Conservation (phyloP, 225 moss, liverwort and hornwort species). For the Marchantia polymorpha region DNA sequence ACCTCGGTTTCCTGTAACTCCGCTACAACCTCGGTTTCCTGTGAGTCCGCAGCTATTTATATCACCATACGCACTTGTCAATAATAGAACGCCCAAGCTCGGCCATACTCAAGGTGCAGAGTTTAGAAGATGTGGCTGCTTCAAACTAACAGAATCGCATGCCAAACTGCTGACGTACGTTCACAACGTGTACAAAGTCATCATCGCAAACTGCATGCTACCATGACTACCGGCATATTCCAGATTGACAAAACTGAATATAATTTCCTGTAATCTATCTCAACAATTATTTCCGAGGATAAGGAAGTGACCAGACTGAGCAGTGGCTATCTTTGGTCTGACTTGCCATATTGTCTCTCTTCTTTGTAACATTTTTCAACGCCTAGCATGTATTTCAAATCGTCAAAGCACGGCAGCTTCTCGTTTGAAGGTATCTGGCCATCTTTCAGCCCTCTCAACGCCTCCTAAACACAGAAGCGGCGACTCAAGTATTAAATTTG, state of each 20-base stretch:
- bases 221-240: background rate
- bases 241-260: too few relatives aligned
- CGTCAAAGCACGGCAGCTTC: slow-evolving; percentile 64
- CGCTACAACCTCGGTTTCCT: background rate
- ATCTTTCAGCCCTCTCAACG: slow-evolving; percentile 71
- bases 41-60: background rate
- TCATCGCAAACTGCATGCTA: background rate
- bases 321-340: too few relatives aligned
- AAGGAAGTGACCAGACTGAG: background rate
- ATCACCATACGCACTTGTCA: background rate
- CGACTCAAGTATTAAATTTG: too few relatives aligned
- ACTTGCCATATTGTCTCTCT: slow-evolving; percentile 56
- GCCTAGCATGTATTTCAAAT: slow-evolving; percentile 73
- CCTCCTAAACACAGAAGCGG: slow-evolving; percentile 52
- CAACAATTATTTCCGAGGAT: too few relatives aligned
- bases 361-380: slow-evolving; percentile 72
- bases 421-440: slow-evolving; percentile 81
- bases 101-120: background rate
- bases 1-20: slow-evolving; percentile 3
- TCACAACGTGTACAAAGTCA: background rate
- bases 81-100: background rate
- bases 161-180: background rate
- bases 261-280: too few relatives aligned
- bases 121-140: background rate
- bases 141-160: background rate